Evolutionary conservation across 2,329 filamentous ascomycete genomes (phyloP), one percentile per base, ranked within the genome.

Genomic region (Biscogniauxia sp.): DNA sequence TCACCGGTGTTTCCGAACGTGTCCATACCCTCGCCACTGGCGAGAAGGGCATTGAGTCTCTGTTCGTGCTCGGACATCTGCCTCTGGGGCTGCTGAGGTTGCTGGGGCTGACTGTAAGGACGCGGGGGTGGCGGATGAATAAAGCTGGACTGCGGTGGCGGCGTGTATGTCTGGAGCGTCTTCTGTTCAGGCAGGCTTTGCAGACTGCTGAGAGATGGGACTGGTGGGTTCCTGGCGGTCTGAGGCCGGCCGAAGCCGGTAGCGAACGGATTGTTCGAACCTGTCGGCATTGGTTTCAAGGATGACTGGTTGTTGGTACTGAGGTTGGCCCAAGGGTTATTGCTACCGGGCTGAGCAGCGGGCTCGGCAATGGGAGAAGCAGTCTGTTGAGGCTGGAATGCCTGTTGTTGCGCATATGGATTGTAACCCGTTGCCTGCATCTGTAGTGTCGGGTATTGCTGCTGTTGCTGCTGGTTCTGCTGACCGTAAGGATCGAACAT

Each of bases 1-100:
- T 98, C 92, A 67, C 95, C 95, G n/a, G 92, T 92, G 75, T 99
- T 99, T 66, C 95, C 95, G 74, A 96, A 99, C 0, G 95, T 99
- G 73, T 99, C 95, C 81, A 96, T 91, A 23, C 95, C 95, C 60
- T 99, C 95, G 66, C 95, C 93, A 23, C 84, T 87, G 2, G 93
- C 85, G 52, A 99, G 86, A 37, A 99, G 86, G 1, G 90, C 85
- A 73, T 98, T 98, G 67, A 99, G 89, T 71, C 86, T 90, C 20
- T 89, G 87, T 72, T 88, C 84, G 74, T 88, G 87, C 72, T 86
- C 84, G 69, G 76, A 86, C 66, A 87, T 70, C 63, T 84, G 81
- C 70, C 79, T 85, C 69, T 83, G 84, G 1, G 82, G 81, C 63
- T 79, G 79, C 54, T 73, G 74, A 58, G 78, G 78, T 54, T 77